Percentiles rank a stretch among this genome's conserved stretches.
These are phyloP conservation scores for Phaeotremella fagi DNA, from an alignment of 768 basidiomycete species.

Conservation along the genomic window DNA sequence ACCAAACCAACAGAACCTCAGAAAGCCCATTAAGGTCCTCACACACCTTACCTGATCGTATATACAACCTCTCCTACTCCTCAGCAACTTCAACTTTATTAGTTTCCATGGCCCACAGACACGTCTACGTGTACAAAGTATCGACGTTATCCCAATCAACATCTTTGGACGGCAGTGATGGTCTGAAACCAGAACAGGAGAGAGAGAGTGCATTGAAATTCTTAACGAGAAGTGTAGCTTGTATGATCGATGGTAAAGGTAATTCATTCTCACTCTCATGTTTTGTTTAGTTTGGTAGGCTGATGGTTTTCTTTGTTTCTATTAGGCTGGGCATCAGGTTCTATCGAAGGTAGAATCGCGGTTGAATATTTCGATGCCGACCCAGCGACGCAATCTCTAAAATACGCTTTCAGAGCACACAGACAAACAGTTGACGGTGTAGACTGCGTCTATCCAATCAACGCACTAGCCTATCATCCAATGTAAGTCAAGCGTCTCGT, in stretches of 20 bases:
- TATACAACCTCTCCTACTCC: conserved; percentile 69
- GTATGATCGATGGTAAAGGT: conserved; percentile 92
- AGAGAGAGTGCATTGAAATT: conserved; percentile 92
- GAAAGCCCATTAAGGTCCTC: conserved; percentile 58
- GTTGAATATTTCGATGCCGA: conserved; percentile 93
- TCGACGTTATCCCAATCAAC: conserved; percentile 56
- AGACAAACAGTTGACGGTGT: conserved; percentile 81
- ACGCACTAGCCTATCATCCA: conserved; percentile 90
- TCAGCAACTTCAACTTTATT: conserved; percentile 73
- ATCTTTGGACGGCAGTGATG: conserved; percentile 33
- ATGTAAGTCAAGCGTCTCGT: conserved; percentile 60
- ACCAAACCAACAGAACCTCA: conserved; percentile 41
- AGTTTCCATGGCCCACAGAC: conserved; percentile 84
- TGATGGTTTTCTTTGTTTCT: too few relatives aligned
- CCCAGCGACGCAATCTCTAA: conserved; percentile 68
- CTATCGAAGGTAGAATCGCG: conserved; percentile 91
- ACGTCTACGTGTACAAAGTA: conserved; percentile 84
- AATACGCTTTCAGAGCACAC: conserved; percentile 98
- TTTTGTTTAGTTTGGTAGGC: too few relatives aligned
- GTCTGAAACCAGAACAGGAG: conserved; percentile 60
- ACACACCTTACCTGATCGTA: conserved; percentile 70
- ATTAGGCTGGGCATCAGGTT: conserved; percentile 86
- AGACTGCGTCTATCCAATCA: conserved; percentile 96
- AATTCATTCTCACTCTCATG: conserved; percentile 21
- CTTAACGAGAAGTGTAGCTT: conserved; percentile 84